Evolutionary conservation across 2,329 filamentous ascomycete species (phyloP).

Genomic region (Amauroascus verrucosus): DNA sequence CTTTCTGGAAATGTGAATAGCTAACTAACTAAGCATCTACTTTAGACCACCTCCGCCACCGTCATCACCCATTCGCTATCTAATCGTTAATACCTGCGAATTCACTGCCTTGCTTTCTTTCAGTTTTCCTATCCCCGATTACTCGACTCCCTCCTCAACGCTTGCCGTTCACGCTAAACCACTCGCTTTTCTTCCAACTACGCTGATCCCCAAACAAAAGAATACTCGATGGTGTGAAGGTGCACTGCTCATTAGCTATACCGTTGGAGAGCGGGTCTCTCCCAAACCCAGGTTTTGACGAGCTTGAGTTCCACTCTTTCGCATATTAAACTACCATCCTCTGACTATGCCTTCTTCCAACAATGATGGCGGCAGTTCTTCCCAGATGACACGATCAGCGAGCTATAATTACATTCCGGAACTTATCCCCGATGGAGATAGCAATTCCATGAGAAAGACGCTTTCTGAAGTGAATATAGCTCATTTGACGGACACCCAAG

Average conservation of each 20-base stretch:
- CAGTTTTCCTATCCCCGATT: not conserved
- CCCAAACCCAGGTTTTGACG: constrained; percentile 16
- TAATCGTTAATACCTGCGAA: not conserved
- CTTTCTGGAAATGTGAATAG: constrained; percentile 1
- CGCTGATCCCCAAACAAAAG: not conserved
- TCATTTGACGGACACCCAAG: constrained; percentile 28
- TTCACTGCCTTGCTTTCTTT: not conserved
- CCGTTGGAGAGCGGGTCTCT: constrained; percentile 37
- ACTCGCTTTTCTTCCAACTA: not conserved
- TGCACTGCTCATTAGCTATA: not conserved
- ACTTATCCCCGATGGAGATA: constrained; percentile 26
- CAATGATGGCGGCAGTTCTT: constrained; percentile 16
- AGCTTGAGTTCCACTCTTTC: constrained; percentile 4
- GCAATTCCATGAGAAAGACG: constrained; percentile 39
- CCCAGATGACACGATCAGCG: constrained; percentile 43
- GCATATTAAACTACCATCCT: not conserved
- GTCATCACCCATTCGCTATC: not conserved
- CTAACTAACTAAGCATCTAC: constrained; percentile 1
- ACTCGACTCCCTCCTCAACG: not conserved
- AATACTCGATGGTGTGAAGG: constrained; percentile 4
- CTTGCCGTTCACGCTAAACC: not conserved
- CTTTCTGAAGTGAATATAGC: constrained; percentile 41
- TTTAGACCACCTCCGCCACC: not conserved
- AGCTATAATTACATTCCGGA: constrained; percentile 48
- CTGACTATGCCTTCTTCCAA: constrained; percentile 28